Evolutionary conservation across 140 eudicot genomes (phyloP), one percentile per base, ranked within the genome.

Genomic region (Oenanthe javanica): DNA sequence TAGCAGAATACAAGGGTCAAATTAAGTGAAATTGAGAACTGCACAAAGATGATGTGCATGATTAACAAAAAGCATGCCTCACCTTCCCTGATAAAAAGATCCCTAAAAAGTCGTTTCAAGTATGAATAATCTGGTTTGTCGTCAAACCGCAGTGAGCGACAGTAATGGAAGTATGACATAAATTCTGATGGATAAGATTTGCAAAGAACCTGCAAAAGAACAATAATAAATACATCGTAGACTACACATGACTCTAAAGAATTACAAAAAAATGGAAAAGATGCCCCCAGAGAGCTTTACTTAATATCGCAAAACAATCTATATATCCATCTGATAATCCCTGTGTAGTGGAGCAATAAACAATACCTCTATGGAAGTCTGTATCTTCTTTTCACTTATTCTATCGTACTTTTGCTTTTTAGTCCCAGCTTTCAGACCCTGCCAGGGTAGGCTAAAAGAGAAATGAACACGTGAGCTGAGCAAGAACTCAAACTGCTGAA

Each of bases 101-200:
- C 97, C 45, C 98, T 87, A 83, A 94, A 94, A 71, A 94, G 96
- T 82, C 98, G 90, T 79, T 92, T 94, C 83, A 94, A 81, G 89
- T 94, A 94, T 54, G 97, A 94, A 84, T 92, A 94, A 83, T 90
- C 97, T 21, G 97, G 98, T 79, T 94, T 94, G 87, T 94, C 98
- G 21, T 94, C 98, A 86, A 94, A 94, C 38, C 96, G 93, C 86
- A 94, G 74, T 38, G 98, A 94, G 61, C 96, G 98, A 71, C 98
- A 94, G 80, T 94, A 94, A 83, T 94, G 97, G 76, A 94, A 92
- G 83, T 92, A 94, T 4, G 97, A 94, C 83, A 88, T 94, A 94
- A 94, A 94, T 77, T 94, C 98, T 27, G 96, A 90, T 31, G 98
- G 94, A 89, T 87, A 89, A 63, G 93, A 90, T 90, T 92, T 92